Percentiles rank a stretch among this genome's conserved stretches.
Evolutionary conservation across 2,329 filamentous ascomycete genomes (phyloP).

Genomic region (Claviceps sp.): DNA sequence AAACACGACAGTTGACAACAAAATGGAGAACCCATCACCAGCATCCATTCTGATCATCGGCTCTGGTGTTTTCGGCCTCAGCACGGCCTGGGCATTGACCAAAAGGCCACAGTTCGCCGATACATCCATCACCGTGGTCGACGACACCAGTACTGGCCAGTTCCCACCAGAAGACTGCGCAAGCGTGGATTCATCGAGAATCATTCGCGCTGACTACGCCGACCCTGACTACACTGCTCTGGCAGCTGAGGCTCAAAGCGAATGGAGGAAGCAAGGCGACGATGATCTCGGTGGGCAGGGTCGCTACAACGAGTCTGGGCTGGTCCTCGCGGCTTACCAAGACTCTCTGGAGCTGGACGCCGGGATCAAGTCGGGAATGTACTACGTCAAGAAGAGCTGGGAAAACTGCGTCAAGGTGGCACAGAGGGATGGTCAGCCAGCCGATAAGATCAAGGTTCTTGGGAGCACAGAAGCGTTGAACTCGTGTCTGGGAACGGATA

Average conservation of each 20-base stretch:
- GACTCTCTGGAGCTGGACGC: constrained; percentile 17
- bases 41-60: constrained; percentile 53
- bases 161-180: constrained; percentile 48
- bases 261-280: constrained; percentile 50
- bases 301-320: constrained; percentile 57
- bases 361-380: constrained; percentile 31
- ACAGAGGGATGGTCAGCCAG: constrained; percentile 21
- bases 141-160: constrained; percentile 36
- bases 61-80: constrained; percentile 50
- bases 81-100: constrained; percentile 54
- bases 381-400: constrained; percentile 47
- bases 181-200: constrained; percentile 50
- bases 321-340: constrained; percentile 47
- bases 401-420: constrained; percentile 45
- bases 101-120: constrained; percentile 41
- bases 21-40: constrained; percentile 21
- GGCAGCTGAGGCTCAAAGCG: constrained; percentile 53
- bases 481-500: constrained; percentile 31
- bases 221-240: constrained; percentile 64
- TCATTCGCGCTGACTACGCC: constrained; percentile 66
- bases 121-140: constrained; percentile 45
- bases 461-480: constrained; percentile 31
- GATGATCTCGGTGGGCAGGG: constrained; percentile 46
- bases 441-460: constrained; percentile 30
- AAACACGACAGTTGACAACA: neutral